phyloP scores from a whole-genome alignment of 768 basidiomycete genomes.

The Podaxis mareebaensis region DNA sequence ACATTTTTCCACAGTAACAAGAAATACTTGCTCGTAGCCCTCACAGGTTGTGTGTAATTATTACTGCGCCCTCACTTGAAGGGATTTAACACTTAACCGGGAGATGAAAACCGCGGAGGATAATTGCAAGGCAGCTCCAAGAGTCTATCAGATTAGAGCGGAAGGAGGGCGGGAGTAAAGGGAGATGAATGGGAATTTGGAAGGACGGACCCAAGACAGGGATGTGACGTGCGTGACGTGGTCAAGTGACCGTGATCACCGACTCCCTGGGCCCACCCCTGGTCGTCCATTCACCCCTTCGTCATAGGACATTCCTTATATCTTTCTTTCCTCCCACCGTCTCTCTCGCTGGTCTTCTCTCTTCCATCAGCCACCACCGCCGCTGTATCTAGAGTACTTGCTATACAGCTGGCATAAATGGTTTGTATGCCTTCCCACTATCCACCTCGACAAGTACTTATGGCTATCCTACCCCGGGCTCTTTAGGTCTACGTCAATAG shows the following conservation, averaged over 20 bases:
- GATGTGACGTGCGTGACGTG: constrained; percentile 8
- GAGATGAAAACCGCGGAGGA: neutral
- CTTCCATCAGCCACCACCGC: neutral
- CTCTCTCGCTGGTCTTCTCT: neutral
- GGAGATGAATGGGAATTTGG: neutral
- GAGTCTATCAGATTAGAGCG: neutral
- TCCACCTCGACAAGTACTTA: neutral
- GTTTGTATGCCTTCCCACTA: neutral
- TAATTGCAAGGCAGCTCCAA: neutral
- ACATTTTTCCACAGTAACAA: neutral
- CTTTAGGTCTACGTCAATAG: constrained; percentile 70
- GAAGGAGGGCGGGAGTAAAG: neutral
- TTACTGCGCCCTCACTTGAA: neutral
- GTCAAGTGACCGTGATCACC: constrained; percentile 8
- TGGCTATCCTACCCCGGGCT: neutral
- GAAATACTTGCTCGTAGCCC: neutral
- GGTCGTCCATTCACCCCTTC: neutral
- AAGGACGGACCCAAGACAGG: neutral
- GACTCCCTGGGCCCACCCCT: neutral
- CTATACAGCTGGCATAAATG: constrained; percentile 10
- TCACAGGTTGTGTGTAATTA: neutral
- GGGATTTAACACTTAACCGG: neutral
- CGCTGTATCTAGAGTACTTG: neutral
- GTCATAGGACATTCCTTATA: neutral
- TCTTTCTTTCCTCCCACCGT: constrained; percentile 8